Conservation (phyloP, 2,329 filamentous ascomycete species). For the Cyclaneusma minus region DNA sequence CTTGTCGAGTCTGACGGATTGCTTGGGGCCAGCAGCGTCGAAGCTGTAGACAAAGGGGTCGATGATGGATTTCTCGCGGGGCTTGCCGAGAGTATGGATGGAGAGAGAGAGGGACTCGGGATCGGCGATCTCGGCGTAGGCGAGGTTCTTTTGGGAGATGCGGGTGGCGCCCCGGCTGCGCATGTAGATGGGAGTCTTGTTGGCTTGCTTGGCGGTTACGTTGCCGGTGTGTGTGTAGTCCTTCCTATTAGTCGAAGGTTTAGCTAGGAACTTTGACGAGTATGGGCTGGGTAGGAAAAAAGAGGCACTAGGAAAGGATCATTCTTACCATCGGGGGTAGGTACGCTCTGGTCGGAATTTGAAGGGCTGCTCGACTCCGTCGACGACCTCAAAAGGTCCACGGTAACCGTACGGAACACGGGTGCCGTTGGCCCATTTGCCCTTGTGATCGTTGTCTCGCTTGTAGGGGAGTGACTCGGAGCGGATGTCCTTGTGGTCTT, state of each 20-base stretch:
- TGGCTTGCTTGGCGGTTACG: not conserved
- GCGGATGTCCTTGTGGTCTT: constrained; percentile 16
- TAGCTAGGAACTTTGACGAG: not conserved
- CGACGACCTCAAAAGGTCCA: too few species aligned
- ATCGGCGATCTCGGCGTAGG: constrained; percentile 11
- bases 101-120: constrained; percentile 9
- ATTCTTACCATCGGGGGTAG: not conserved
- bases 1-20: constrained; percentile 12
- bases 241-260: not conserved
- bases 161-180: constrained; percentile 5
- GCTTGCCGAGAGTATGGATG: too few species aligned
- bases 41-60: constrained; percentile 17
- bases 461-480: constrained; percentile 14
- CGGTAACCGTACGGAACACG: constrained; percentile 8
- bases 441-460: constrained; percentile 15
- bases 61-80: constrained; percentile 12
- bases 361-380: too few species aligned
- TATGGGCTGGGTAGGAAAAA: not conserved
- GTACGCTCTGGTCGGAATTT: too few species aligned
- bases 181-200: not conserved
- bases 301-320: not conserved
- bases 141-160: constrained; percentile 9
- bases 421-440: constrained; percentile 15
- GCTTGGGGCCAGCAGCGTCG: constrained; percentile 13
- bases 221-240: not conserved